Base-by-base conservation (phyloP, 805 yeast species). In the Saccharomycopsis selenospora region DNA sequence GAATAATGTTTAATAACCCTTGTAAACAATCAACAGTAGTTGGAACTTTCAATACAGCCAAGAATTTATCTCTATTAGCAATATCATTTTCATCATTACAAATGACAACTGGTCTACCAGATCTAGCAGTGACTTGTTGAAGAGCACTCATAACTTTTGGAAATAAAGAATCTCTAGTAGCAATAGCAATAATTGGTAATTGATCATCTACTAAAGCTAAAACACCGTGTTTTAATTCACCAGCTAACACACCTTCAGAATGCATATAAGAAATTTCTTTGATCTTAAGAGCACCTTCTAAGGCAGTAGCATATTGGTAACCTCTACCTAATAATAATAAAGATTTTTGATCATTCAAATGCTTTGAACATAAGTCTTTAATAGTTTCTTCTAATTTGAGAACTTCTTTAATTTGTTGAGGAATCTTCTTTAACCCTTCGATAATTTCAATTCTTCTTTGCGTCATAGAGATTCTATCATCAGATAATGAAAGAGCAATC, bases 241-340 rank as follows among this genome's bases (percentile, higher is more conserved):
- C 99, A 20, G 99, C 99, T 56, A 93, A 80, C 47, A 93, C 96
- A 73, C 99, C 99, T 72, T 93, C 99, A 18, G 97, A 88, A 67
- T 93, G 99, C 88, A 93, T 93, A 67, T 93, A 93, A 2, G 98
- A 91, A 55, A 93, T 93, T 69, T 93, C 99, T 71, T 93, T 93
- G 65, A 93, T 91, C 72, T 93, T 93, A 62, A 93, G 78, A 10
- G 99, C 99, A 64, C 99, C 99, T 71, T 93, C 99, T 60, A 93
- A 75, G 22, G 99, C 98, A 55, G 96, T 82, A 11, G 99, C 99
- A 66, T 76, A 83, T 71, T 93, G 99, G 70, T 86, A 90, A 47
- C 99, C 99, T 71, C 99, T 85, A 53, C 99, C 99, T 56, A 93
- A 77, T 59, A 93, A 76, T 61, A 93, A 74, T 63, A 93, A 75